These are phyloP conservation scores for Debaryomyces fabryi DNA, from an alignment of 1,139 yeast genomes.

Conservation along the genomic window DNA sequence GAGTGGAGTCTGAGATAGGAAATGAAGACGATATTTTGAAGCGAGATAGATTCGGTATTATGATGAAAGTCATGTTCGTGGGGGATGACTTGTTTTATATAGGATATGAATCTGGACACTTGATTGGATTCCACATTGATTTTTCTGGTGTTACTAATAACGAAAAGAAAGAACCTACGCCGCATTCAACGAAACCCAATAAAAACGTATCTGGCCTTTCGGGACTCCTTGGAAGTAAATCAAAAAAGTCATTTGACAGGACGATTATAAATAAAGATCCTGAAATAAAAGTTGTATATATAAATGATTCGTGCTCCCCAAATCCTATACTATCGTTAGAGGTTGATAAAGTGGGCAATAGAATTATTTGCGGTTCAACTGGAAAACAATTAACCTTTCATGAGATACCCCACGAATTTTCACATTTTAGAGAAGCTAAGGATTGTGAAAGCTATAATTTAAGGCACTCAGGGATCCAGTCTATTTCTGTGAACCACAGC, in stretches of 20 bases:
- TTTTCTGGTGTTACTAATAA: background rate
- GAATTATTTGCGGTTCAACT: slow-evolving; percentile 48
- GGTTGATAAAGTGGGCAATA: slow-evolving; percentile 15
- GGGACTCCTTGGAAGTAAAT: background rate
- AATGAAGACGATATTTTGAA: slow-evolving; percentile 19
- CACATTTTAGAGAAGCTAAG: background rate
- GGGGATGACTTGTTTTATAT: slow-evolving; percentile 32
- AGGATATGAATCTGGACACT: slow-evolving; percentile 64
- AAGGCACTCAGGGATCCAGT: slow-evolving; percentile 26
- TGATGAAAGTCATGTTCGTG: slow-evolving; percentile 51
- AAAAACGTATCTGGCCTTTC: background rate
- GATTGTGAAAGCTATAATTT: slow-evolving; percentile 14
- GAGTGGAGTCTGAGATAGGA: slow-evolving; percentile 17
- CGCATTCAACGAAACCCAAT: background rate
- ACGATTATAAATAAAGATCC: slow-evolving; percentile 27
- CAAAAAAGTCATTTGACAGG: slow-evolving; percentile 9
- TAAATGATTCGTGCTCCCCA: slow-evolving; percentile 43
- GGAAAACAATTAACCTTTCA: slow-evolving; percentile 35
- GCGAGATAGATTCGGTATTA: slow-evolving; percentile 52
- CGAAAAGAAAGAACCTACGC: slow-evolving; percentile 1
- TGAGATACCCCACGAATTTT: slow-evolving; percentile 11
- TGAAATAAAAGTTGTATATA: slow-evolving; percentile 22
- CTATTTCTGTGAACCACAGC: slow-evolving; percentile 15
- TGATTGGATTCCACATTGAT: slow-evolving; percentile 34
- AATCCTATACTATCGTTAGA: slow-evolving; percentile 52